These are phyloP conservation scores for Acacia pycnantha DNA, from an alignment of 331 rosid species.

Conservation along the genomic window DNA sequence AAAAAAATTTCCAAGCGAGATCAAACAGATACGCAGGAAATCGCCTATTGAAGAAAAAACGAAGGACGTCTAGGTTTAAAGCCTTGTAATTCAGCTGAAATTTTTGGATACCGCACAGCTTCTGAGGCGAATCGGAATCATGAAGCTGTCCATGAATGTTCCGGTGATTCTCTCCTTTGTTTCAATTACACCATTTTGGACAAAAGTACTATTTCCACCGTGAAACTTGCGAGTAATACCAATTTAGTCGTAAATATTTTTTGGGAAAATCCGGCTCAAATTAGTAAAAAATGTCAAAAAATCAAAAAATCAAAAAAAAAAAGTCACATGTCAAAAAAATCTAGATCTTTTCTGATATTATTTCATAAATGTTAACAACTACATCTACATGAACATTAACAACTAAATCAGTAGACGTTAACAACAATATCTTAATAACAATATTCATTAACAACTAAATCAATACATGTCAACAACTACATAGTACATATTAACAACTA, in stretches of 20 bases:
- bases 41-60: neutral
- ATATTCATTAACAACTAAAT: too few species aligned
- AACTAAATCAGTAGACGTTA: too few species aligned
- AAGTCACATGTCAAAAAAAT: too few species aligned
- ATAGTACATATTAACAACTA: too few species aligned
- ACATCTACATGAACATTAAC: too few species aligned
- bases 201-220: neutral
- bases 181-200: neutral
- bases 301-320: too few species aligned
- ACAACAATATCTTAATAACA: too few species aligned
- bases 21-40: neutral
- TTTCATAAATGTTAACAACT: too few species aligned
- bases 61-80: slow-evolving; percentile 25
- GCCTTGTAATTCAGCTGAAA: neutral
- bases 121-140: neutral
- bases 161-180: neutral
- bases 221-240: neutral
- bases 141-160: neutral
- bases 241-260: neutral
- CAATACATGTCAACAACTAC: too few species aligned
- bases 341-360: too few species aligned
- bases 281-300: too few species aligned
- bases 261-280: too few species aligned
- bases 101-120: neutral
- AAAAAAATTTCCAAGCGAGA: neutral